Evolutionary conservation across 2,329 filamentous ascomycete species (phyloP).

Genomic region (Colletotrichum simmondsii): DNA sequence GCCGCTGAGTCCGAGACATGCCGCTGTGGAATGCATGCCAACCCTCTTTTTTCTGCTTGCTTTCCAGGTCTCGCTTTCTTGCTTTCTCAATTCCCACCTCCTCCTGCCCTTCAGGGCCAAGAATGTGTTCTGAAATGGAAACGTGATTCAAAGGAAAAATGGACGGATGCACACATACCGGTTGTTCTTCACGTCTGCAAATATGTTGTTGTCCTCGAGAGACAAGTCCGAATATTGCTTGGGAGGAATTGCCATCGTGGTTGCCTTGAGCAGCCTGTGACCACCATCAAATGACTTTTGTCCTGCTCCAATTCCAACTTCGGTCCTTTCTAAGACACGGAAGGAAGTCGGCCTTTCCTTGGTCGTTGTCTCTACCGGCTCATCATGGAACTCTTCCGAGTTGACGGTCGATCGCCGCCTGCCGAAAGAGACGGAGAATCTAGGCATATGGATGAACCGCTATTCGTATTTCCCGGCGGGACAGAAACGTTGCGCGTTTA

Average conservation of each 20-base stretch:
- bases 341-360: slow-evolving; percentile 57
- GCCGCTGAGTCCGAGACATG: slow-evolving; percentile 33
- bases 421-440: slow-evolving; percentile 68
- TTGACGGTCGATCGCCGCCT: slow-evolving; percentile 69
- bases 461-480: slow-evolving; percentile 31
- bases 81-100: background rate
- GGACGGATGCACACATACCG: slow-evolving; percentile 58
- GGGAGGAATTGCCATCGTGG: slow-evolving; percentile 44
- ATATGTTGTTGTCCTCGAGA: slow-evolving; percentile 68
- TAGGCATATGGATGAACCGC: slow-evolving; percentile 65
- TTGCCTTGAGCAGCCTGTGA: slow-evolving; percentile 53
- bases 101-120: slow-evolving; percentile 5
- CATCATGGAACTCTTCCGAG: slow-evolving; percentile 66
- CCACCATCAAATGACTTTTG: slow-evolving; percentile 64
- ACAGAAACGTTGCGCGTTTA: slow-evolving; percentile 17
- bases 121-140: slow-evolving; percentile 30
- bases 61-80: background rate
- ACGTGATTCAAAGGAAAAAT: slow-evolving; percentile 23
- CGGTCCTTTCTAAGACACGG: slow-evolving; percentile 66
- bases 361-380: slow-evolving; percentile 48
- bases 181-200: slow-evolving; percentile 66
- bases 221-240: slow-evolving; percentile 49
- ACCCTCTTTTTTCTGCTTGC: slow-evolving; percentile 3
- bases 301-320: slow-evolving; percentile 45
- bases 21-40: slow-evolving; percentile 33